Percentiles rank a stretch among this genome's conserved stretches.
phyloP scores from a whole-genome alignment of 208 protist species.

The Acanthamoeba culbertsoni region DNA sequence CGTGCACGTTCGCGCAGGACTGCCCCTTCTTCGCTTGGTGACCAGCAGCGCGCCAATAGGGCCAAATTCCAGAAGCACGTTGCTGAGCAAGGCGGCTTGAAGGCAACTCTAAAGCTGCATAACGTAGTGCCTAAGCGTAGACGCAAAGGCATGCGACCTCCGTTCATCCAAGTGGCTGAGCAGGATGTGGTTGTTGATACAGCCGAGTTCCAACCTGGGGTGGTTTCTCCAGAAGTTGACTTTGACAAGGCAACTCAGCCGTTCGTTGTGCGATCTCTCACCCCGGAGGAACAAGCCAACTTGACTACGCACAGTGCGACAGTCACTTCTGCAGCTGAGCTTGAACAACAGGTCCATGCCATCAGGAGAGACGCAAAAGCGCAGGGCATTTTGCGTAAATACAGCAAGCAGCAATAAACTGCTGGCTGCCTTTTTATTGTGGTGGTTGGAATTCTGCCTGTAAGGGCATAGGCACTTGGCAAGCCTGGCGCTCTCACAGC shows the following conservation, averaged over 20 bases:
- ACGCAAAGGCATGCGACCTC: not conserved
- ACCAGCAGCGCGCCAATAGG: not conserved
- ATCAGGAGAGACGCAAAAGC: not conserved
- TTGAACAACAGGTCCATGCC: not conserved
- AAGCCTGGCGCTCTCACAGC: no score
- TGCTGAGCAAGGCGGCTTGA: not conserved
- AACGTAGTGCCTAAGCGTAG: not conserved
- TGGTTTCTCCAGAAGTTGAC: not conserved
- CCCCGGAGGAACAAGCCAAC: not conserved
- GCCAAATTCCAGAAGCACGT: conserved; percentile 27
- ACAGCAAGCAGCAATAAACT: not conserved
- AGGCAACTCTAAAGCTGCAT: not conserved
- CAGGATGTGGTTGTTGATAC: not conserved
- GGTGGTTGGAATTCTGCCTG: no score
- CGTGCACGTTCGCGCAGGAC: not conserved
- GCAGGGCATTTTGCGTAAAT: not conserved
- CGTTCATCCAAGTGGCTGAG: not conserved
- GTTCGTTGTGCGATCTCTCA: not conserved
- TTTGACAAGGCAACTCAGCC: conserved; percentile 21
- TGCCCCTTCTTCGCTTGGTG: not conserved
- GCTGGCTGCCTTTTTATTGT: no score
- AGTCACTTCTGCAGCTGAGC: not conserved
- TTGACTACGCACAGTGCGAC: not conserved
- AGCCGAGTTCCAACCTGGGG: not conserved
- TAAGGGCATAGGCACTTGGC: no score